Evolutionary conservation across 352 stramenopile species (phyloP).

Genomic region (Phytophthora megakarya): DNA sequence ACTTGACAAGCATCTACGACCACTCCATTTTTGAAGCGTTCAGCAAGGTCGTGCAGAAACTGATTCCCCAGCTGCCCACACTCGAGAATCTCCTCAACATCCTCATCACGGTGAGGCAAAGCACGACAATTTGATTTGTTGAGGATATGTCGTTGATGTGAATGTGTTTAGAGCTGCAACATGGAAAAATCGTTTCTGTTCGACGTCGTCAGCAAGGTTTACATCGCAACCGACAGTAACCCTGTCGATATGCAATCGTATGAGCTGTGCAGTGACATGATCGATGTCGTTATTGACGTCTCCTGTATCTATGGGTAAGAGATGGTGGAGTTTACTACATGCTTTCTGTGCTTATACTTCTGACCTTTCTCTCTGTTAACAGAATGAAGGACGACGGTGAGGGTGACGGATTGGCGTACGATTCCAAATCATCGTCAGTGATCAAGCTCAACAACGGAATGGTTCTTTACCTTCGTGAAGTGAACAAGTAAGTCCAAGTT

Average conservation of each 20-base stretch:
- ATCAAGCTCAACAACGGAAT: constrained; percentile 99
- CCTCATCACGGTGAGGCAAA: constrained; percentile 83
- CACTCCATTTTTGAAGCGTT: constrained; percentile 98
- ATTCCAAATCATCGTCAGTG: constrained; percentile 95
- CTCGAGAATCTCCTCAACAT: constrained; percentile 99
- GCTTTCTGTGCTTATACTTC: not conserved
- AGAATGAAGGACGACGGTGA: constrained; percentile 92
- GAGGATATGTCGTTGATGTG: not conserved
- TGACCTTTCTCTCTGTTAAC: not conserved
- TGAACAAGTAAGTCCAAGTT: constrained; percentile 83
- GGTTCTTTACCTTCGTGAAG: constrained; percentile 94
- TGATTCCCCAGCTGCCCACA: constrained; percentile 97
- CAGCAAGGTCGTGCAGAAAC: constrained; percentile 97
- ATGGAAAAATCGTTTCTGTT: constrained; percentile 99
- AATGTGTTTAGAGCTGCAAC: constrained; percentile 88
- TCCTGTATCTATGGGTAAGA: constrained; percentile 97
- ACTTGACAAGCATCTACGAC: constrained; percentile 93
- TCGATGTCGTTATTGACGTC: constrained; percentile 99
- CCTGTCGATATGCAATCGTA: constrained; percentile 98
- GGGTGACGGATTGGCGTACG: constrained; percentile 93
- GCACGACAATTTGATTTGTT: not conserved
- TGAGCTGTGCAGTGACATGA: constrained; percentile 99
- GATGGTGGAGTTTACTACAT: not conserved
- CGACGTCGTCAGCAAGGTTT: constrained; percentile 99
- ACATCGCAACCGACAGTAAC: constrained; percentile 98